Evolutionary conservation across 2,329 filamentous ascomycete genomes (phyloP), one percentile per base, ranked within the genome.

Genomic region (Fonsecaea monophora): DNA sequence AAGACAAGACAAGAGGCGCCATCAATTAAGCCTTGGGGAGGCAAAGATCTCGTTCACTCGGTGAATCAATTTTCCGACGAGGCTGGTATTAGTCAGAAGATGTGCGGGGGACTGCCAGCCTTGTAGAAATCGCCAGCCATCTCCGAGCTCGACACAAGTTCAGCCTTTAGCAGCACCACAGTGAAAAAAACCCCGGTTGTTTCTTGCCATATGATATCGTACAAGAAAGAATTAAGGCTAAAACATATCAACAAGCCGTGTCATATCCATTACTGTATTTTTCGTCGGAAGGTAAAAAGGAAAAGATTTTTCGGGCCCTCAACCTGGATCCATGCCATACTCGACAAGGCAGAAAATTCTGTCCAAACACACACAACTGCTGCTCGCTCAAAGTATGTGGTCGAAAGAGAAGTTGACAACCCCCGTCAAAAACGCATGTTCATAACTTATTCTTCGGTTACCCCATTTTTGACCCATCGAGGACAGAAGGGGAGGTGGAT

Each of bases 221-320:
- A 50, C 45, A 50, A 25, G 45, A 50, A 50, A 42, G n/a, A 50
- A 50, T 25, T 50, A 50, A 50, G 45, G 21, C 18, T 25, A 25
- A 6, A 12, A 50, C 45, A 13, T 50, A 50, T 50, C 45, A 50
- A 50, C 45, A 50, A 50, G 45, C 45, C 45, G 18, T 50, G 18
- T 50, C 45, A 25, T 50, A 50, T 50, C 45, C 45, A 50, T 50
- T 50, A 25, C 45, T 50, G 45, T 25, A 25, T 25, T 21, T 21
- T 50, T 25, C 45, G 45, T 50, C 45, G 45, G 25, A 25, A 25
- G 25, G 25, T 25, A 25, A 21, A 21, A 25, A 12, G 21, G 10
- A 48, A 50, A 50, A 25, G 25, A 25, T 25, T 25, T 25, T 9
- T 10, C 18, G 5, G 21, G 18, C 18, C 21, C 4, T 21, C 18